phyloP scores from a whole-genome alignment of 192 early-diverging fungal species.

The Backusella circina region DNA sequence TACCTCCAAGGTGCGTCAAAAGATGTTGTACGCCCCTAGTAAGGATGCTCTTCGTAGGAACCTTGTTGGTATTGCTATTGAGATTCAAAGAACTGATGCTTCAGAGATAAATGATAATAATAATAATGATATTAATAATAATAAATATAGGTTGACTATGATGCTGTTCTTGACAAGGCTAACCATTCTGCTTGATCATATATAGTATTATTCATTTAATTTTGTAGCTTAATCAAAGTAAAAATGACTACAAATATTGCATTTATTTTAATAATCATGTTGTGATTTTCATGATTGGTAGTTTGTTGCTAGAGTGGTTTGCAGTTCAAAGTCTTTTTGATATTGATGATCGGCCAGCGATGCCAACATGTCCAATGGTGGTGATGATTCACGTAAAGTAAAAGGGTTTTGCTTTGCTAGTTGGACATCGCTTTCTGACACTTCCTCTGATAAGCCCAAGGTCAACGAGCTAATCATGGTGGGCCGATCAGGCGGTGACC shows the following conservation, averaged over 20 bases:
- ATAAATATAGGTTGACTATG: constrained; percentile 39
- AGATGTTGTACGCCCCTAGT: constrained; percentile 90
- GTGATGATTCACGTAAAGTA: constrained; percentile 12
- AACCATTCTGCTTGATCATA: constrained; percentile 33
- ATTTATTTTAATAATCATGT: neutral
- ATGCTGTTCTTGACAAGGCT: constrained; percentile 67
- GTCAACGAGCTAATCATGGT: constrained; percentile 33
- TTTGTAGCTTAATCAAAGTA: too few relatives aligned
- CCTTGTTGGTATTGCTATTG: constrained; percentile 68
- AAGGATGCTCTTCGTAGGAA: constrained; percentile 74
- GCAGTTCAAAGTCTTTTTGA: neutral
- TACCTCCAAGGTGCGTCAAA: constrained; percentile 64
- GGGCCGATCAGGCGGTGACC: constrained; percentile 33
- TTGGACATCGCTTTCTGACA: constrained; percentile 16
- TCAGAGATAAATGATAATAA: constrained; percentile 52
- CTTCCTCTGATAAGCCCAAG: constrained; percentile 24
- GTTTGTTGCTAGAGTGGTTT: neutral
- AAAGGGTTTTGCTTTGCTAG: constrained; percentile 11
- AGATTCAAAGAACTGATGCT: constrained; percentile 84
- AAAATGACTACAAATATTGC: too few relatives aligned
- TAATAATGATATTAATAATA: neutral
- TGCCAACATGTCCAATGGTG: constrained; percentile 15
- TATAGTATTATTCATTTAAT: too few relatives aligned
- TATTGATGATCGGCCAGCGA: constrained; percentile 25
- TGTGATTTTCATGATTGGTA: neutral